phyloP scores from a whole-genome alignment of 768 basidiomycete species.

The Leccinum barrowsii region DNA sequence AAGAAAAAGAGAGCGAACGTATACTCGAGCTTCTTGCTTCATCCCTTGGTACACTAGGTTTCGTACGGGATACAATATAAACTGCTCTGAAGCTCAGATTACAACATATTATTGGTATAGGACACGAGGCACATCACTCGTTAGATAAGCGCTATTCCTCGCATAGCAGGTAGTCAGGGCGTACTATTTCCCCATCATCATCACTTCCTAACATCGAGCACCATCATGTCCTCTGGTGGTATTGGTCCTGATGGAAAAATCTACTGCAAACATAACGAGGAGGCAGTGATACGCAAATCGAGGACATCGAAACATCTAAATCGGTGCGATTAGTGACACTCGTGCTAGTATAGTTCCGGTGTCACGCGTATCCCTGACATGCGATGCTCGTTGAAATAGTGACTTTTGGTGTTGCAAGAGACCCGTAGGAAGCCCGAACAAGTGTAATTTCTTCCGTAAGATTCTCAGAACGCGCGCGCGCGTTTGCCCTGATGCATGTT shows the following conservation, averaged over 20 bases:
- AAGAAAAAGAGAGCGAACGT: conserved; percentile 73
- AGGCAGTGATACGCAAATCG: conserved; percentile 32
- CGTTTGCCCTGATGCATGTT: background rate
- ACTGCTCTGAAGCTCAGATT: background rate
- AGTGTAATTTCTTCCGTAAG: conserved; percentile 40
- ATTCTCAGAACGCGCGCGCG: background rate
- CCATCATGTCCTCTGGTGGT: conserved; percentile 21
- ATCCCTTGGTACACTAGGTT: conserved; percentile 71
- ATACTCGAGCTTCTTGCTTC: conserved; percentile 72
- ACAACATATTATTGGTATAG: background rate
- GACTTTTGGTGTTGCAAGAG: conserved; percentile 42
- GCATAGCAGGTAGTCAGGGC: too few relatives aligned
- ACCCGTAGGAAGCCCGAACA: conserved; percentile 3
- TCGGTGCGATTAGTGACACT: conserved; percentile 33
- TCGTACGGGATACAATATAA: conserved; percentile 66
- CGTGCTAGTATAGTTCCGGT: background rate
- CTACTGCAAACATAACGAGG: conserved; percentile 37
- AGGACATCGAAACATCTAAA: conserved; percentile 31
- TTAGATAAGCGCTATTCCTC: conserved; percentile 22
- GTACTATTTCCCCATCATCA: background rate
- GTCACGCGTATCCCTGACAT: conserved; percentile 5
- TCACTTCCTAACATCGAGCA: background rate
- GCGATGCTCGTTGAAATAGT: conserved; percentile 13
- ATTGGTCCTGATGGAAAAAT: conserved; percentile 31
- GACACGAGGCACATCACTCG: background rate